phyloP scores from a whole-genome alignment of 148 eudicot genomes.

The Suaeda aralocaspica region DNA sequence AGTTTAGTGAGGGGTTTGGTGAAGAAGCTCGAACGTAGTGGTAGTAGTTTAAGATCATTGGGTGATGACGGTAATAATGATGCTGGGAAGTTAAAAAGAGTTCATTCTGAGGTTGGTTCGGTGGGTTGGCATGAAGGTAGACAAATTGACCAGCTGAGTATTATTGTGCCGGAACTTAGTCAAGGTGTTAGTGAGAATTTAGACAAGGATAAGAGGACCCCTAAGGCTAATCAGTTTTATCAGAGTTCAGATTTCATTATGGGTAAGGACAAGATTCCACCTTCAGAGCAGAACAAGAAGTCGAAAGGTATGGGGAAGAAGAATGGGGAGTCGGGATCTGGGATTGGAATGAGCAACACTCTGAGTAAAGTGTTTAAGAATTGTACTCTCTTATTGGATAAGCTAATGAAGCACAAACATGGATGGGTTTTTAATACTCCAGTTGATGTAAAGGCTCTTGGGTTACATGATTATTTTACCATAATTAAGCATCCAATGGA shows the following conservation, averaged over 20 bases:
- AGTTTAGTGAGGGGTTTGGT: constrained; percentile 55
- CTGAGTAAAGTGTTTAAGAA: constrained; percentile 53
- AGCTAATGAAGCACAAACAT: constrained; percentile 86
- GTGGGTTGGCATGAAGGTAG: constrained; percentile 38
- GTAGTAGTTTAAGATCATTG: constrained; percentile 18
- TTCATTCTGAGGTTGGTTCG: constrained; percentile 43
- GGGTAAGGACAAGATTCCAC: constrained; percentile 63
- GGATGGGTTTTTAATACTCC: constrained; percentile 91
- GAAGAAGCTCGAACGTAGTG: constrained; percentile 58
- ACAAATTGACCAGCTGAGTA: constrained; percentile 49
- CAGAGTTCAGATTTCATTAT: constrained; percentile 58
- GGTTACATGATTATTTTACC: constrained; percentile 77
- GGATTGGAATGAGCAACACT: constrained; percentile 38
- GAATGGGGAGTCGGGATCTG: constrained; percentile 37
- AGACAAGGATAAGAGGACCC: constrained; percentile 75
- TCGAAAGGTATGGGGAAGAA: constrained; percentile 51
- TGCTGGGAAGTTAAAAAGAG: constrained; percentile 41
- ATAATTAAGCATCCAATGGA: constrained; percentile 89
- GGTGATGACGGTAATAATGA: constrained; percentile 31
- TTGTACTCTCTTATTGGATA: constrained; percentile 63
- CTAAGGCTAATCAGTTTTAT: constrained; percentile 62
- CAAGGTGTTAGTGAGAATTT: constrained; percentile 40
- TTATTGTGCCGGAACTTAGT: constrained; percentile 47
- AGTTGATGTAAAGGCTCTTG: constrained; percentile 70
- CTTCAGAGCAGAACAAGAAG: constrained; percentile 59